phyloP scores from a whole-genome alignment of 345 rosid genomes.

The Acer saccharum region DNA sequence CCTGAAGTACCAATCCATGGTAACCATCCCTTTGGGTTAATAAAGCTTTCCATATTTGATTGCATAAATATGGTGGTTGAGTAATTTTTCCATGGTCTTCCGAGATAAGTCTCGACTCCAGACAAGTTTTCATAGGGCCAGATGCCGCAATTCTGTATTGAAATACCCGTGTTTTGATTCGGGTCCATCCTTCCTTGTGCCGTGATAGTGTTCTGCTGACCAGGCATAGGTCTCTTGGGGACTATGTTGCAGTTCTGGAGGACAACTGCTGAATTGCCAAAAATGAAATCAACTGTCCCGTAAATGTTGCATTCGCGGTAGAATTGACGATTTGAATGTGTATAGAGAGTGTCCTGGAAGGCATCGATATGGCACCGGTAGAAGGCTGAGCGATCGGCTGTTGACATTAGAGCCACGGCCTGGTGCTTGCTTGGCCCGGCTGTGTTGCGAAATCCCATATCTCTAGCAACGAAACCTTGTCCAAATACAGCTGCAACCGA shows the following conservation, averaged over 20 bases:
- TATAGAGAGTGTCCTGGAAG: slow-evolving; percentile 74
- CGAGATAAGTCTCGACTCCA: slow-evolving; percentile 47
- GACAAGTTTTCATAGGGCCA: slow-evolving; percentile 47
- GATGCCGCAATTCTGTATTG: slow-evolving; percentile 64
- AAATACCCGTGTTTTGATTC: slow-evolving; percentile 79
- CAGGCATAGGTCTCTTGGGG: slow-evolving; percentile 61
- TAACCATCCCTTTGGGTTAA: slow-evolving; percentile 63
- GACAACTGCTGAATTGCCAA: slow-evolving; percentile 79
- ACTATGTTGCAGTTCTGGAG: slow-evolving; percentile 63
- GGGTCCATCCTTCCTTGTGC: slow-evolving; percentile 76
- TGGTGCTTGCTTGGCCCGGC: slow-evolving; percentile 78
- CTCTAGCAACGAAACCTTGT: slow-evolving; percentile 64
- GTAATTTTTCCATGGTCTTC: slow-evolving; percentile 75
- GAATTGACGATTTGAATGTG: slow-evolving; percentile 79
- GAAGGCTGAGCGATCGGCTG: slow-evolving; percentile 60
- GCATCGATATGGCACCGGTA: slow-evolving; percentile 70
- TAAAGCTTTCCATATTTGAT: slow-evolving; percentile 50
- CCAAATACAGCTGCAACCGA: slow-evolving; percentile 62
- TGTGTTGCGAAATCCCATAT: slow-evolving; percentile 72
- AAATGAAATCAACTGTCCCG: slow-evolving; percentile 84
- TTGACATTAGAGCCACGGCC: slow-evolving; percentile 82
- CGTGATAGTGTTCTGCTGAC: slow-evolving; percentile 67
- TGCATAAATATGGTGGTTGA: slow-evolving; percentile 59
- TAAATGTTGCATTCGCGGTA: slow-evolving; percentile 63
- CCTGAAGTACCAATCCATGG: slow-evolving; percentile 67